A percentile compares a stretch with the other conserved stretches of the same genome.
phyloP scores from a whole-genome alignment of 1,284 basidiomycete species.

The Peniophora sp. region DNA sequence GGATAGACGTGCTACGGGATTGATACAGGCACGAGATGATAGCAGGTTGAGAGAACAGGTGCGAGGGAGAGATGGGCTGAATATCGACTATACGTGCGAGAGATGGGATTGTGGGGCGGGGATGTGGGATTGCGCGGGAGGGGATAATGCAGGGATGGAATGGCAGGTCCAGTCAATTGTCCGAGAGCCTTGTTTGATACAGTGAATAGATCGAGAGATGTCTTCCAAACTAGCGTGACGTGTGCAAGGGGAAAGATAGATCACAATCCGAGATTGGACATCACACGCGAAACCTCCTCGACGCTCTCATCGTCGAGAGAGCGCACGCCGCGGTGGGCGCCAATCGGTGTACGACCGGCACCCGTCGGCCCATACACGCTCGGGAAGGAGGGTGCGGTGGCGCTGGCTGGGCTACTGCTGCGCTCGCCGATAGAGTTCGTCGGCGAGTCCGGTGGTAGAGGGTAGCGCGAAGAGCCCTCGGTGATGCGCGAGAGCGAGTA shows the following conservation, averaged over 20 bases:
- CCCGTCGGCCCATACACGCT: slow-evolving; percentile 67
- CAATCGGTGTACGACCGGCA: slow-evolving; percentile 37
- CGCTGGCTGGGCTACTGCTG: slow-evolving; percentile 67
- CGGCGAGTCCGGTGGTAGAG: slow-evolving; percentile 60
- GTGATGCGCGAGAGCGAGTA: slow-evolving; percentile 71
- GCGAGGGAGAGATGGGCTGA: slow-evolving; percentile 9
- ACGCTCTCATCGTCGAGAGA: slow-evolving; percentile 53
- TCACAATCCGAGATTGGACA: slow-evolving; percentile 69
- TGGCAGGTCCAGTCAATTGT: slow-evolving; percentile 9
- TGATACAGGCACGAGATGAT: slow-evolving; percentile 15
- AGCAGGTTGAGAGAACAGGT: slow-evolving; percentile 14
- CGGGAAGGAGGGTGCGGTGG: slow-evolving; percentile 71
- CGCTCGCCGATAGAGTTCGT: slow-evolving; percentile 57
- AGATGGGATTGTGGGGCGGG: slow-evolving; percentile 6
- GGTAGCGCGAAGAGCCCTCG: slow-evolving; percentile 52
- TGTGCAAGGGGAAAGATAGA: not conserved
- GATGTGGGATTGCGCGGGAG: slow-evolving; percentile 6
- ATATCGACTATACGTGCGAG: slow-evolving; percentile 7
- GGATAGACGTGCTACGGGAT: not conserved
- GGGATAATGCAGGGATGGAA: slow-evolving; percentile 1
- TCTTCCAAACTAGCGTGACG: not conserved
- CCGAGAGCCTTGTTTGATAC: slow-evolving; percentile 15
- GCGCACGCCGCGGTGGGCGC: slow-evolving; percentile 18
- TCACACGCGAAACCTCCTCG: slow-evolving; percentile 70
- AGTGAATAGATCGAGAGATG: not conserved